These are phyloP conservation scores for Leucocoprinus birnbaumii DNA, from an alignment of 768 basidiomycete genomes.

Conservation along the genomic window DNA sequence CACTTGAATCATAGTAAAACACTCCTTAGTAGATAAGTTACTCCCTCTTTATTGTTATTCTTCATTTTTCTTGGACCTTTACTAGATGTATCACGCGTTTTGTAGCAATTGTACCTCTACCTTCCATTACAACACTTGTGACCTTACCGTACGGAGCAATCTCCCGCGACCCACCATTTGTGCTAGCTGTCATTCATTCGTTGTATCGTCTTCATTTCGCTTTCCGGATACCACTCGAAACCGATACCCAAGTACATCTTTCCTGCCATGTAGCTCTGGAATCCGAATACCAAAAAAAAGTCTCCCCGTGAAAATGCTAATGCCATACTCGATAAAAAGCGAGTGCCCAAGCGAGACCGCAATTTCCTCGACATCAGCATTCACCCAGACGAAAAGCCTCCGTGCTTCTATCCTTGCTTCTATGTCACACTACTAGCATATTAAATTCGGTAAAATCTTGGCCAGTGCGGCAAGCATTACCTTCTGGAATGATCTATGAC, in stretches of 20 bases:
- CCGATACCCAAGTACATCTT: background rate
- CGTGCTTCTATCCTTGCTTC: constrained; percentile 4
- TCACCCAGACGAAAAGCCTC: background rate
- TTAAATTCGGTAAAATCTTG: background rate
- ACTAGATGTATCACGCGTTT: background rate
- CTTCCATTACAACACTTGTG: constrained; percentile 3
- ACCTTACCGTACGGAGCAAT: background rate
- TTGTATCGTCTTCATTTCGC: background rate
- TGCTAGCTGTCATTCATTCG: background rate
- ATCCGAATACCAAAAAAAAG: no score
- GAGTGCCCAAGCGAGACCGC: no score
- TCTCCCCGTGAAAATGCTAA: no score
- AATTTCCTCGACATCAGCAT: no score
- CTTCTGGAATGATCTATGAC: background rate
- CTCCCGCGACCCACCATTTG: no score
- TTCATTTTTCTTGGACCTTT: background rate
- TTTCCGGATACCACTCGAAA: background rate
- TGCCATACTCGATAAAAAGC: no score
- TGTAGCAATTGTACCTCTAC: constrained; percentile 10
- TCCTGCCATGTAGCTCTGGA: background rate
- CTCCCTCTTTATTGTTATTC: constrained; percentile 7
- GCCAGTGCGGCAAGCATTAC: background rate
- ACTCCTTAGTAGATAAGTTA: background rate
- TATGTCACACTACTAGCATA: background rate
- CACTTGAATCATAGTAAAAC: background rate